Conservation (phyloP, 805 yeast species). For the Kodamaea jinghongensis region DNA sequence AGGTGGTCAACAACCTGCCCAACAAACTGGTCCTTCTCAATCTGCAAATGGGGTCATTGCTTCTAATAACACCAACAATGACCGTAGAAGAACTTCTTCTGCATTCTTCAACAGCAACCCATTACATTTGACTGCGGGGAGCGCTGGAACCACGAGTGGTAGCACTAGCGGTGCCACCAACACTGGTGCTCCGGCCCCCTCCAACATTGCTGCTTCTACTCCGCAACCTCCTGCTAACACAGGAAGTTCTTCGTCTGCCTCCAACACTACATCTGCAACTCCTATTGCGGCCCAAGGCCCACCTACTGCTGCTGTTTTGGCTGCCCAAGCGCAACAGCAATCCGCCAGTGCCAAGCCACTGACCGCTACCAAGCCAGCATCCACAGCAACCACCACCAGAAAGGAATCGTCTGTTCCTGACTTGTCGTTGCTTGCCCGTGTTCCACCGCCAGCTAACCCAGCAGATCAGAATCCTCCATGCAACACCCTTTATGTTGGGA, state of each 20-base stretch:
- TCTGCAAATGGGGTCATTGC: constrained; percentile 6
- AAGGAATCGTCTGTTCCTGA: constrained; percentile 46
- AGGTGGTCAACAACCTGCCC: not conserved
- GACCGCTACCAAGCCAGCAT: constrained; percentile 9
- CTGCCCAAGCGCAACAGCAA: constrained; percentile 8
- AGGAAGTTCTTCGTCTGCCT: constrained; percentile 2
- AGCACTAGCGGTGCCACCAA: constrained; percentile 9
- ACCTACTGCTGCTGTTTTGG: constrained; percentile 11
- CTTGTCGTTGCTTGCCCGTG: constrained; percentile 69
- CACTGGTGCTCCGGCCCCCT: constrained; percentile 5
- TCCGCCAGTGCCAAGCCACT: constrained; percentile 1
- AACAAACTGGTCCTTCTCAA: constrained; percentile 2
- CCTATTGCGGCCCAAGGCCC: constrained; percentile 5
- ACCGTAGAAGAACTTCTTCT: constrained; percentile 53
- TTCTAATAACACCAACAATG: constrained; percentile 11
- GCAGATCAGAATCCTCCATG: constrained; percentile 99
- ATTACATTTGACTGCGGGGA: constrained; percentile 7
- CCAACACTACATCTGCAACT: constrained; percentile 7
- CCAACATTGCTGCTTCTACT: not conserved
- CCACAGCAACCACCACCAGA: constrained; percentile 13
- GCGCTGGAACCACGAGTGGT: constrained; percentile 13
- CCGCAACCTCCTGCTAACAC: constrained; percentile 6
- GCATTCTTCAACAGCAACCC: constrained; percentile 45
- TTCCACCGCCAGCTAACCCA: constrained; percentile 93
- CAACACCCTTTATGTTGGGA: constrained; percentile 94